Conservation (phyloP, 140 eudicot species). For the Erigeron philadelphicus region DNA sequence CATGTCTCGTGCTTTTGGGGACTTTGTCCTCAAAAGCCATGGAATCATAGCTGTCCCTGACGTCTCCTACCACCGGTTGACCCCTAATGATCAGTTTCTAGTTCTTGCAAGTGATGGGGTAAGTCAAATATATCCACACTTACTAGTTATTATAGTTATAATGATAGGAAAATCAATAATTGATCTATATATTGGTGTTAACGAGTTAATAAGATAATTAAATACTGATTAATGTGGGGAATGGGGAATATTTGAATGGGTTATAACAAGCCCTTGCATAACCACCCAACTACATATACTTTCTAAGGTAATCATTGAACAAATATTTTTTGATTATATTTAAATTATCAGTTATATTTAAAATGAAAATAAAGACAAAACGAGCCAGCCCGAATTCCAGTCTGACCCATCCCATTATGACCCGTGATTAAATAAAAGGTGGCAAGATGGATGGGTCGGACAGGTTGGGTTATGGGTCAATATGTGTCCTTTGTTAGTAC, state of each 20-base stretch:
- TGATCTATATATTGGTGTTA: no score
- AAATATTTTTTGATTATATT: no score
- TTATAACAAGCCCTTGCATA: no score
- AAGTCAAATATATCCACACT: conserved; percentile 19
- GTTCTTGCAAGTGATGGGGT: conserved; percentile 93
- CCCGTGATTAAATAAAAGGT: neutral
- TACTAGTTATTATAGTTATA: neutral
- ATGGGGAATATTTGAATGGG: no score
- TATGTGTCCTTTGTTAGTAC: no score
- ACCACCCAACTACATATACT: no score
- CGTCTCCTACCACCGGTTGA: conserved; percentile 44
- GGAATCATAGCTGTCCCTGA: conserved; percentile 72
- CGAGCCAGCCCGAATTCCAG: no score
- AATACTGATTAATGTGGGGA: no score
- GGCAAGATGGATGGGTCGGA: neutral
- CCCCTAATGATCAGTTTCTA: conserved; percentile 61
- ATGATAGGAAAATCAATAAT: neutral
- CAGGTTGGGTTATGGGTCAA: neutral
- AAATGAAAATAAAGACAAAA: no score
- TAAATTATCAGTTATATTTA: no score
- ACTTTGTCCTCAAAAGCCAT: conserved; percentile 60
- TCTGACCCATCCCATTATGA: neutral
- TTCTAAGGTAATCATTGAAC: no score
- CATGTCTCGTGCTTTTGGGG: conserved; percentile 91
- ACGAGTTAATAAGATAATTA: no score